Percentiles rank a stretch among this genome's conserved stretches.
phyloP scores from a whole-genome alignment of 495 filamentous ascomycete genomes.

The Cladorrhinum samala region DNA sequence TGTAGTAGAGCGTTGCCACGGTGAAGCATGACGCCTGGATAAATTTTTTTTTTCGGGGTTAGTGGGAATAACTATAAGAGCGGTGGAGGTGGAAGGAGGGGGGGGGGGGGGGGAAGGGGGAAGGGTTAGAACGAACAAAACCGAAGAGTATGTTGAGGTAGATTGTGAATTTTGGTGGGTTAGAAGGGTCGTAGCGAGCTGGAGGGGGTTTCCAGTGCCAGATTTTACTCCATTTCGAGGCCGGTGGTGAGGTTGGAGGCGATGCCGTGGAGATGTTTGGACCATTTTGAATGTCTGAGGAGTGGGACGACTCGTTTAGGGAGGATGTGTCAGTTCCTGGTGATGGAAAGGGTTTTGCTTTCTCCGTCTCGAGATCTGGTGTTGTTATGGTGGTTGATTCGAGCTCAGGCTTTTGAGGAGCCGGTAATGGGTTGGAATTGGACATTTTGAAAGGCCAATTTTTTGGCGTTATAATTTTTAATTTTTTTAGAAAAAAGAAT shows the following conservation, averaged over 20 bases:
- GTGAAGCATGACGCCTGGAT: slow-evolving; percentile 34
- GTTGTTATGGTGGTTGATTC: no score
- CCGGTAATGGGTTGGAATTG: neutral
- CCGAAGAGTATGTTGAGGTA: slow-evolving; percentile 28
- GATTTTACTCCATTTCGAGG: neutral
- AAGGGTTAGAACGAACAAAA: slow-evolving; percentile 20
- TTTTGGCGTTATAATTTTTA: no score
- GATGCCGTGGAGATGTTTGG: neutral
- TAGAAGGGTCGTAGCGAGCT: slow-evolving; percentile 25
- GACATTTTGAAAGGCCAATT: no score
- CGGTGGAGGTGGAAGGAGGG: neutral
- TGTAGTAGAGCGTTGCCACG: slow-evolving; percentile 66
- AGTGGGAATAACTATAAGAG: no score
- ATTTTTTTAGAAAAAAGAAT: no score
- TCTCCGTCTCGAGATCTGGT: no score
- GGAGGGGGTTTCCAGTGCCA: slow-evolving; percentile 26
- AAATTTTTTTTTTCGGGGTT: no score
- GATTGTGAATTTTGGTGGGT: slow-evolving; percentile 30
- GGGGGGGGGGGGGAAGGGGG: neutral
- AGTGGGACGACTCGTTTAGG: no score
- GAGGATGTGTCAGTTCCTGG: no score
- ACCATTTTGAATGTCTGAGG: neutral
- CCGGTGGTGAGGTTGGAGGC: neutral
- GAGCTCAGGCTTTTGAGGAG: no score
- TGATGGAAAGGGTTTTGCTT: no score